These are phyloP conservation scores for Sanghuangporus sanghuang DNA, from an alignment of 1,284 basidiomycete genomes.

Conservation along the genomic window DNA sequence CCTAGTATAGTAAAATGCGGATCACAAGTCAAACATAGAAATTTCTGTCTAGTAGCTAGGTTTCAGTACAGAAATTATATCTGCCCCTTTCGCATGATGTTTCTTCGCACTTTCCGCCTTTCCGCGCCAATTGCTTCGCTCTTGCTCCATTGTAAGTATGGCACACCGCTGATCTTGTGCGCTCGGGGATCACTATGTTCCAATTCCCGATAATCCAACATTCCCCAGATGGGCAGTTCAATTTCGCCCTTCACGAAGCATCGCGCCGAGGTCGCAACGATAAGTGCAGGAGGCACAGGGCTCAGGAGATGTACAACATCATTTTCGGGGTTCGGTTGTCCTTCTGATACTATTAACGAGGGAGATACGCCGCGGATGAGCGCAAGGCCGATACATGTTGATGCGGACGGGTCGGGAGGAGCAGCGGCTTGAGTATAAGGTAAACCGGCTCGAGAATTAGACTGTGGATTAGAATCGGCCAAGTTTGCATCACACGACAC, in stretches of 20 bases:
- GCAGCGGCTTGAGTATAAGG: slow-evolving; percentile 54
- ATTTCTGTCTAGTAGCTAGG: neutral
- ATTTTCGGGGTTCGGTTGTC: slow-evolving; percentile 6
- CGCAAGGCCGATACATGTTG: slow-evolving; percentile 64
- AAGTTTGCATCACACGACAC: slow-evolving; percentile 44
- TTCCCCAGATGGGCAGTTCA: slow-evolving; percentile 82
- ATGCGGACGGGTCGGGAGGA: slow-evolving; percentile 50
- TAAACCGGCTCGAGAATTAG: slow-evolving; percentile 22
- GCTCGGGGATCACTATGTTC: slow-evolving; percentile 46
- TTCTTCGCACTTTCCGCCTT: slow-evolving; percentile 72
- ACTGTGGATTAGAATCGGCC: slow-evolving; percentile 24
- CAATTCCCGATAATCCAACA: slow-evolving; percentile 66
- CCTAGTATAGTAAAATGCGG: neutral
- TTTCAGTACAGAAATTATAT: slow-evolving; percentile 33
- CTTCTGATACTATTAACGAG: slow-evolving; percentile 20
- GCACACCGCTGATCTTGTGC: slow-evolving; percentile 56
- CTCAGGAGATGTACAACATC: slow-evolving; percentile 66
- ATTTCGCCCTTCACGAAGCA: slow-evolving; percentile 81
- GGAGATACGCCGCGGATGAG: slow-evolving; percentile 63
- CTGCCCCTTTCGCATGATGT: slow-evolving; percentile 82
- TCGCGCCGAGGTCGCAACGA: slow-evolving; percentile 33
- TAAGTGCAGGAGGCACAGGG: slow-evolving; percentile 48
- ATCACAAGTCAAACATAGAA: neutral
- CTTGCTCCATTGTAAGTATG: slow-evolving; percentile 79
- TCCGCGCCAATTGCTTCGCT: slow-evolving; percentile 64